Base-by-base conservation (phyloP, 352 stramenopile genomes). In the Phytophthora sansomeana region DNA sequence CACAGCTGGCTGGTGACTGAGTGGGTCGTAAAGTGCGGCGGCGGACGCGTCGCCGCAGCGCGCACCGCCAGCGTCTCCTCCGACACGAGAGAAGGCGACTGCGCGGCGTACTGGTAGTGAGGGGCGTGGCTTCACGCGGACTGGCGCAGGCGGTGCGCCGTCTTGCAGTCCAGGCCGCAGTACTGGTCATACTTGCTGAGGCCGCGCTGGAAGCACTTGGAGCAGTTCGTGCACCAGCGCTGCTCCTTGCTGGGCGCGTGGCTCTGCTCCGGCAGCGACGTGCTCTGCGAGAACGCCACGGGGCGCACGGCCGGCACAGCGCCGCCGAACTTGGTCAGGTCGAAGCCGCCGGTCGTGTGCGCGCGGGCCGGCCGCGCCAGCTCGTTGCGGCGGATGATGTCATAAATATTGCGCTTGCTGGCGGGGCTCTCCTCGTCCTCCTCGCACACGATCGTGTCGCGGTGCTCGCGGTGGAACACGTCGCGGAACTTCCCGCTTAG, bases 141-240 rank as follows among this genome's bases (percentile, higher is more conserved):
- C 41, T 74, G 69, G 6, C 69, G 54, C 64, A 77, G 43, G 1
- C 69, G 43, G 42, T 89, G 77, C 19, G 83, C 83, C 9, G 83
- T 92, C 69, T 88, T 87, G 74, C 83, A 92, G 68, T 92, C 69
- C 30, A 77, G 74, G 0, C 81, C 85, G 58, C 85, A 93, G 57
- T 90, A 93, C 35, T 81, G 63, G 41, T 93, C 85, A 47, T 72
- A 93, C 53, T 73, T 82, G 44, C 85, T 93, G 36, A 90, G 68
- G 1, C 76, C 76, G 14, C 81, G 79, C 60, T 89, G 83, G 60
- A 85, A 93, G 58, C 81, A 88, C 72, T 92, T 93, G 74, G 72
- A 79, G 64, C 85, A 93, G 67, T 93, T 93, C 19, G 74, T 77
- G 62, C 85, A 93, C 83, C 83, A 91, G 26, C 85, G 81, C 67